Evolutionary conservation across 306 rosid species (phyloP).

Genomic region (Notholithocarpus densiflorus): DNA sequence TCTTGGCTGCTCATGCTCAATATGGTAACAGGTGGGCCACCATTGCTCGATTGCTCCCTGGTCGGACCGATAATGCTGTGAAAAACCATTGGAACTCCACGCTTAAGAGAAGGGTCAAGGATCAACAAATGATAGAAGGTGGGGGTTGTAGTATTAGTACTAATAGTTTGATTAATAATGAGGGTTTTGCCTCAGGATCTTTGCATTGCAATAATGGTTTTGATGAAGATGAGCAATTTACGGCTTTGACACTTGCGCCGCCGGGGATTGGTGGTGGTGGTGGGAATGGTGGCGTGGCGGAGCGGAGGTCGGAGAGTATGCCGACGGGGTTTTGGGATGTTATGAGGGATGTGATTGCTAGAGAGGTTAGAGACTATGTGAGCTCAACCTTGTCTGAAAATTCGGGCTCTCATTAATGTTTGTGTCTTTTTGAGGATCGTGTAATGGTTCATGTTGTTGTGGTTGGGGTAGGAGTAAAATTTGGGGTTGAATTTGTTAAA

Average conservation of each 20-base stretch:
- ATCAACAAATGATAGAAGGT: not conserved
- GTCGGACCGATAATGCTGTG: slow-evolving; percentile 91
- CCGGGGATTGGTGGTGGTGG: slow-evolving; percentile 42
- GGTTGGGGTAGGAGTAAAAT: not conserved
- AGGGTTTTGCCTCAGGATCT: slow-evolving; percentile 19
- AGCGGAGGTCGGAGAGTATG: slow-evolving; percentile 31
- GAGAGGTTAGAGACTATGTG: slow-evolving; percentile 82
- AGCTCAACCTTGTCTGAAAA: slow-evolving; percentile 57
- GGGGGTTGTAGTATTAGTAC: not conserved
- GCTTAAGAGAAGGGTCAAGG: slow-evolving; percentile 61
- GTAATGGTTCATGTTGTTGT: not conserved
- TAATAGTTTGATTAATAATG: not conserved
- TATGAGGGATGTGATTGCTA: slow-evolving; percentile 83
- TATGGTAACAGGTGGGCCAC: slow-evolving; percentile 97
- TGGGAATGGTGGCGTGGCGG: not conserved
- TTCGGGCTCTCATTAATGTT: slow-evolving; percentile 32
- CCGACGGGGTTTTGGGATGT: slow-evolving; percentile 79
- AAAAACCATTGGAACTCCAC: slow-evolving; percentile 99
- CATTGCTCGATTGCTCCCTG: slow-evolving; percentile 84
- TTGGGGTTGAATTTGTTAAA: not conserved
- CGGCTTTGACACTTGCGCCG: slow-evolving; percentile 87
- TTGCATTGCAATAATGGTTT: not conserved
- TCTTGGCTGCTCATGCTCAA: slow-evolving; percentile 67
- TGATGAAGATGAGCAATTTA: slow-evolving; percentile 64
- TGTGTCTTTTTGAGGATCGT: not conserved